Percentiles rank a stretch among this genome's conserved stretches.
These are phyloP conservation scores for Fusarium drepaniforme DNA, from an alignment of 2,329 filamentous ascomycete species.

Conservation along the genomic window DNA sequence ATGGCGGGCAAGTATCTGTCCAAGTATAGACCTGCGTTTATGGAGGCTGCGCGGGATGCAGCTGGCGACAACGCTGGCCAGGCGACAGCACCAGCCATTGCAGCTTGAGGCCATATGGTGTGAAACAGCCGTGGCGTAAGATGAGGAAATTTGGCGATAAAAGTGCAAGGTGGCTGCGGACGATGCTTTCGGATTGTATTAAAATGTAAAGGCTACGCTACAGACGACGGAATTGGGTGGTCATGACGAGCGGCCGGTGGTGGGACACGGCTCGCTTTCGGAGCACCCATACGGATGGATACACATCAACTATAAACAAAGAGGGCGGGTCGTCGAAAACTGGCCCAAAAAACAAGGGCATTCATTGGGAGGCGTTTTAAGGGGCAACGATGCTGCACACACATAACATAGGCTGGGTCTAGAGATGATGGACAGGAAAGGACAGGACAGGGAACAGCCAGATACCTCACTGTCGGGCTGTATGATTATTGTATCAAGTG, in stretches of 20 bases:
- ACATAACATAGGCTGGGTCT: constrained; percentile 10
- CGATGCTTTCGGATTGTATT: constrained; percentile 12
- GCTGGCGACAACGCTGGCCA: constrained; percentile 35
- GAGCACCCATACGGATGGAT: neutral
- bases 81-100: constrained; percentile 45
- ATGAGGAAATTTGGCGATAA: neutral
- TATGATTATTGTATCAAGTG: neutral
- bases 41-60: constrained; percentile 48
- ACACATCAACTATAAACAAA: constrained; percentile 10
- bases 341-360: constrained; percentile 10
- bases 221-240: constrained; percentile 12
- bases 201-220: constrained; percentile 14
- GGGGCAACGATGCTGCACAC: constrained; percentile 1
- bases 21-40: constrained; percentile 70
- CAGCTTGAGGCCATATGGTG: constrained; percentile 40
- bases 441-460: neutral
- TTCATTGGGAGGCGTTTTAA: constrained; percentile 34
- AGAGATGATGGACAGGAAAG: neutral
- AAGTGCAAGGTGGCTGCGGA: neutral
- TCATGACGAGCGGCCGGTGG: constrained; percentile 8
- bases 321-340: constrained; percentile 9
- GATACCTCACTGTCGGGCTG: constrained; percentile 1
- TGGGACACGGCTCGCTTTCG: constrained; percentile 9
- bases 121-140: constrained; percentile 1
- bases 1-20: constrained; percentile 72